Evolutionary conservation across 2,329 filamentous ascomycete genomes (phyloP).

Genomic region (Sordariomycetes sp.): DNA sequence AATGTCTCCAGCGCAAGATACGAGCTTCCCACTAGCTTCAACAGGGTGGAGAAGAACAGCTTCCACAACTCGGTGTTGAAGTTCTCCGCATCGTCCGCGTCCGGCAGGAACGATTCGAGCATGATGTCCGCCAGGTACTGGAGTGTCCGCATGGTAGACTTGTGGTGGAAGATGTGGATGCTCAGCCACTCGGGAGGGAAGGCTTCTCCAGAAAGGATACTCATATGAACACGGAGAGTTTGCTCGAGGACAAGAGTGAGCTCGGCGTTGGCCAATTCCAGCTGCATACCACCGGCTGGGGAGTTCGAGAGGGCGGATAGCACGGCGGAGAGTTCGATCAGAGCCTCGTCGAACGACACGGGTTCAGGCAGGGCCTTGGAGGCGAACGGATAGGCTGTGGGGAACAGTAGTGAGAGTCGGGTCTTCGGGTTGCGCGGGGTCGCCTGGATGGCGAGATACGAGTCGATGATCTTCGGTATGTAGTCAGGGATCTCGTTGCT

Average conservation of each 20-base stretch:
- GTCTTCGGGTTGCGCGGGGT: conserved; percentile 38
- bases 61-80: conserved; percentile 96
- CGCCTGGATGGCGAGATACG: conserved; percentile 64
- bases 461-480: conserved; percentile 81
- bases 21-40: conserved; percentile 81
- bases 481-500: conserved; percentile 77
- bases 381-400: conserved; percentile 80
- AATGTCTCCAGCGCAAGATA: conserved; percentile 88
- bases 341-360: conserved; percentile 63
- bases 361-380: conserved; percentile 51
- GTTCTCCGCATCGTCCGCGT: conserved; percentile 79
- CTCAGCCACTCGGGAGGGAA: conserved; percentile 88
- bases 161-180: conserved; percentile 84
- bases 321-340: conserved; percentile 80
- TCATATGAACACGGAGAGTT: conserved; percentile 73
- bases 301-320: conserved; percentile 71
- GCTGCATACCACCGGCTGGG: conserved; percentile 53
- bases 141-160: conserved; percentile 73
- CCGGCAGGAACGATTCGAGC: conserved; percentile 70
- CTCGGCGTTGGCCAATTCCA: conserved; percentile 63
- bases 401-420: conserved; percentile 77
- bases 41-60: conserved; percentile 75
- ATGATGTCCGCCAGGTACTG: conserved; percentile 72
- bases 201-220: conserved; percentile 76
- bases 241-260: conserved; percentile 64